Evolutionary conservation across 805 yeast species (phyloP).

Genomic region (Wickerhamiella cacticola): DNA sequence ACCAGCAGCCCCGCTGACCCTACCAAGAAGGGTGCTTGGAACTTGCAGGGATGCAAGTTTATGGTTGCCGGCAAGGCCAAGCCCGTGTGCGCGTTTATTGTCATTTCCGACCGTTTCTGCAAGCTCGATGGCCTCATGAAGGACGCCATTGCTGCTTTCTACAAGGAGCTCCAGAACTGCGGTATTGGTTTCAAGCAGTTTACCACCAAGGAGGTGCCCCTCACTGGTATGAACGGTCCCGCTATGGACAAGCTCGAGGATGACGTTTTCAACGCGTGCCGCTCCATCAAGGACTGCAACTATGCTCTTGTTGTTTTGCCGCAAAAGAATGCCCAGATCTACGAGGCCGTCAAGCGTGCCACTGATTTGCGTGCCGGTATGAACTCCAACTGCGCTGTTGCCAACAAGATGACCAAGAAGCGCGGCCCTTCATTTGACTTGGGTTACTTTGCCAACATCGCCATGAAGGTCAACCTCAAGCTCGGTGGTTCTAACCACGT

Average conservation of each 20-base stretch:
- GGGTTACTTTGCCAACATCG: constrained; percentile 13
- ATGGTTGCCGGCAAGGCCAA: constrained; percentile 9
- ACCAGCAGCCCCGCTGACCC: constrained; percentile 11
- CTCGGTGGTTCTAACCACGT: constrained; percentile 13
- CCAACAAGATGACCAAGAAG: constrained; percentile 13
- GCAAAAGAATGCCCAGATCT: constrained; percentile 8
- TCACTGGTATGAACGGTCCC: constrained; percentile 5
- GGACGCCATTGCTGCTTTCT: constrained; percentile 9
- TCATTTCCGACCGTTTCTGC: constrained; percentile 10
- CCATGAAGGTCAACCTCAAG: constrained; percentile 13
- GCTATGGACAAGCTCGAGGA: constrained; percentile 8
- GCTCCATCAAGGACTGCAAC: constrained; percentile 10
- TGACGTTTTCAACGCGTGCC: constrained; percentile 8
- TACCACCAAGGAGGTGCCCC: constrained; percentile 4
- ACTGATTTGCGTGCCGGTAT: constrained; percentile 13
- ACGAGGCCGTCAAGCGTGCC: constrained; percentile 14
- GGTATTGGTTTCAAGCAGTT: constrained; percentile 9
- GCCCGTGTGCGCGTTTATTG: constrained; percentile 9
- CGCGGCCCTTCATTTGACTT: constrained; percentile 10
- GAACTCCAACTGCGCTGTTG: constrained; percentile 11
- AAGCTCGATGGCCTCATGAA: constrained; percentile 7
- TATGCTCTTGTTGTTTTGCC: constrained; percentile 11
- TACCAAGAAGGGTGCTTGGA: constrained; percentile 13
- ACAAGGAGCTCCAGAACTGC: constrained; percentile 11
- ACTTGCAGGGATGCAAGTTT: constrained; percentile 12